phyloP scores from a whole-genome alignment of 441 rosid genomes.

The Capsella rubella region DNA sequence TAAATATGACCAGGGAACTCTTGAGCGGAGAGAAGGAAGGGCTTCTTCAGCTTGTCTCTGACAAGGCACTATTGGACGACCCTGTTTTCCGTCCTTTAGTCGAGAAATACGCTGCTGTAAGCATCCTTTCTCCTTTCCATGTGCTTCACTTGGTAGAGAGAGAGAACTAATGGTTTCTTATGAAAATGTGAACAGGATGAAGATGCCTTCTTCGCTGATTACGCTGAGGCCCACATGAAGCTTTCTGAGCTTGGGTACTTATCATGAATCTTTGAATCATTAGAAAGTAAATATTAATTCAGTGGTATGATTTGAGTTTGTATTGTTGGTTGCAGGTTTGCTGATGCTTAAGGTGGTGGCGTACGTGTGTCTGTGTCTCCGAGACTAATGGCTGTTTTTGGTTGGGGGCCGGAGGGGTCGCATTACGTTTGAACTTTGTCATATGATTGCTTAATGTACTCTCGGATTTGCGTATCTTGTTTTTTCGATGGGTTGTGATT shows the following conservation, averaged over 20 bases:
- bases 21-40: constrained; percentile 87
- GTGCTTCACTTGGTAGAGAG: background rate
- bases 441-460: constrained; percentile 36
- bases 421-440: constrained; percentile 39
- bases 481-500: constrained; percentile 16
- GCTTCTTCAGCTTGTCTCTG: constrained; percentile 77
- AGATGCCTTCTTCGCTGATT: constrained; percentile 89
- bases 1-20: constrained; percentile 62
- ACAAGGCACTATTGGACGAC: constrained; percentile 78
- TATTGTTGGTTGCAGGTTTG: constrained; percentile 41
- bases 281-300: background rate
- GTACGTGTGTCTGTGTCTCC: background rate
- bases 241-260: constrained; percentile 95
- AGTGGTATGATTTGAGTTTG: constrained; percentile 4
- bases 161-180: constrained; percentile 9
- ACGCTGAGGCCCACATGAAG: constrained; percentile 77
- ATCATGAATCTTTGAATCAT: background rate
- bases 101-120: constrained; percentile 85
- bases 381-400: constrained; percentile 26
- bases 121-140: constrained; percentile 1
- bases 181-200: constrained; percentile 65
- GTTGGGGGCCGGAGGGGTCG: background rate
- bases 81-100: constrained; percentile 84
- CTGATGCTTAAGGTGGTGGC: constrained; percentile 41
- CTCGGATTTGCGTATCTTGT: constrained; percentile 30